Evolutionary conservation across 768 basidiomycete species (phyloP), one percentile per base, ranked within the genome.

Genomic region (Xerocomellus amylosporus): DNA sequence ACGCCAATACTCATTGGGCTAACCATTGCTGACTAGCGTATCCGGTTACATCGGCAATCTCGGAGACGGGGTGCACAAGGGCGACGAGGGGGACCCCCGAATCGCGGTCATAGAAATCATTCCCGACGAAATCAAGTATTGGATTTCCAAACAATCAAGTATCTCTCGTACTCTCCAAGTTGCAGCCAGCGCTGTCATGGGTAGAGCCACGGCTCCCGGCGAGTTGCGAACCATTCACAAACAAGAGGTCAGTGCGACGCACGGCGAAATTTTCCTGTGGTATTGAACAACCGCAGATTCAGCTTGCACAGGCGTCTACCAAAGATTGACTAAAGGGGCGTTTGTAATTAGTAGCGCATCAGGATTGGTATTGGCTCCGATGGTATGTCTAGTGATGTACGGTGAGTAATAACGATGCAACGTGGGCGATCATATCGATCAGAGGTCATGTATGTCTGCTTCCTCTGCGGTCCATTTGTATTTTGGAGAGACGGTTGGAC

Each of bases 11-110:
- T 28, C 33, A 13, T 19, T 28, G 13, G 46, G 15, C 40, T 53
- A 37, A 60, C 45, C 17, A 4, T 19, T 39, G 3, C 36, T 44
- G 43, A 44, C 20, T 45, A 90, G 87, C 3, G 75, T 82, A 31
- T 68, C 79, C 9, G 87, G 86, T 0, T 97, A 91, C 79, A 95
- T 95, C 62, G 91, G 90, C 36, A 87, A 96, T 65, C 75, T 94
- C 51, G 85, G 86, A 31, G 93, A 96, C 59, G 90, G 89, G 17
- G 73, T 87, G 7, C 93, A 94, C 69, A 86, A 83, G 62, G 93
- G 93, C n/a, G 82, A 87, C 61, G 78, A 78, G 30, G 74, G 78
- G 44, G 94, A 96, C 59, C 90, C 93, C 1, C 82, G 93, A 24
- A 79, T 97, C 4, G 79, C 85, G 8, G 69, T 90, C 34, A 90